phyloP scores from a whole-genome alignment of 345 rosid species.

The Leavenworthia alabamica region DNA sequence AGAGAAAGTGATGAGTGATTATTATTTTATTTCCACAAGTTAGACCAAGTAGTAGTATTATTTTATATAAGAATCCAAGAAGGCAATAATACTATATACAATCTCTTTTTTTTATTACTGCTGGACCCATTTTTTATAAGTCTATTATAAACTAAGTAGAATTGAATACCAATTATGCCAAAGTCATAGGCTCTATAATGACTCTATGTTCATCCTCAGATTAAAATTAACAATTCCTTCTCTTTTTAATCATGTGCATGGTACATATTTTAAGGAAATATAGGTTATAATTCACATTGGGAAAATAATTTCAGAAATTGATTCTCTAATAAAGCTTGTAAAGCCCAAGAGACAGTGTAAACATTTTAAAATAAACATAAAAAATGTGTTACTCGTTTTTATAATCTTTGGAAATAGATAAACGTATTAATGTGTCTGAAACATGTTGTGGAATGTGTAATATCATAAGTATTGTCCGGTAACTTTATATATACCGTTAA shows the following conservation, averaged over 20 bases:
- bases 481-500: neutral
- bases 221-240: neutral
- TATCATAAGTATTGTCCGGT: neutral
- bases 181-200: slow-evolving; percentile 8
- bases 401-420: neutral
- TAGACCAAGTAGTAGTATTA: slow-evolving; percentile 16
- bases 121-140: slow-evolving; percentile 21
- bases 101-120: neutral
- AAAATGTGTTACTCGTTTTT: neutral
- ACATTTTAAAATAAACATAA: neutral
- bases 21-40: slow-evolving; percentile 13
- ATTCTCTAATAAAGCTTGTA: neutral
- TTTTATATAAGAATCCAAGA: slow-evolving; percentile 29
- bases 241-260: too few relatives aligned
- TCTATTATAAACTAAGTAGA: slow-evolving; percentile 13
- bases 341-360: neutral
- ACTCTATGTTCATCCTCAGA: slow-evolving; percentile 1
- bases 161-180: slow-evolving; percentile 10
- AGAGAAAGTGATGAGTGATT: slow-evolving; percentile 17
- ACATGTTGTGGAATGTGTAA: neutral
- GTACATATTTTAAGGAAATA: too few relatives aligned
- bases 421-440: neutral
- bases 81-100: slow-evolving; percentile 13
- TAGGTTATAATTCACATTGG: neutral
- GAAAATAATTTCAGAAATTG: neutral